Evolutionary conservation across 2,329 filamentous ascomycete genomes (phyloP), one percentile per base, ranked within the genome.

Genomic region (Aspergillus aculeatinus): DNA sequence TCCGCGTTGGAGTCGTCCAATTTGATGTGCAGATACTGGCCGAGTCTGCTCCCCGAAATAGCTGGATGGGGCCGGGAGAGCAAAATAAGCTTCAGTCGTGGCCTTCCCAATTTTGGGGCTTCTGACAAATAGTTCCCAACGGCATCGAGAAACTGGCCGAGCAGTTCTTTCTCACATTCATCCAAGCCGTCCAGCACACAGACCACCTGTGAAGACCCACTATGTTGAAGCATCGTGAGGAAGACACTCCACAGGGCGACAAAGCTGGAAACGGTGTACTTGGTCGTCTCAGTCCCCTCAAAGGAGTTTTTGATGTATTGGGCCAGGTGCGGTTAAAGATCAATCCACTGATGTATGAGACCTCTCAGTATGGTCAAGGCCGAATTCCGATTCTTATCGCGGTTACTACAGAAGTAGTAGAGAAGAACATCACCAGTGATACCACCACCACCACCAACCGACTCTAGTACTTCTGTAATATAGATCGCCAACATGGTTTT

Each of bases 401-500:
- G 59, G 50, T 69, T 63, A 54, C 61, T 61, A 29, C 69, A 71
- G 59, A 71, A 71, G 55, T 68, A 71, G 57, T 66, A 71, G 11
- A 68, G 50, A 16, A 70, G 60, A 51, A 60, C 51, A 12, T 42
- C 48, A 4, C 61, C 39, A 21, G 55, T 57, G 11, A 42, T 3
- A 6, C 39, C 39, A 42, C 39, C 39, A 42, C 33, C 33, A 19
- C 62, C 52, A 42, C 63, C 60, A 44, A 62, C 19, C 35, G 48
- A 29, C 57, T 69, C 50, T 49, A 62, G 60, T 35, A 65, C 55
- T 56, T 65, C 58, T 52, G 65, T 68, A 12, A 69, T 59, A 61
- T 67, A 70, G 48, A 69, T 68, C 14, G 66, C 53, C 21, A 71
- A 50, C 60, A 70, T 69, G 12, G 68, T 68, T 51, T 71, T 71